Evolutionary conservation across 768 basidiomycete species (phyloP).

Genomic region (Tulasnella sp.): DNA sequence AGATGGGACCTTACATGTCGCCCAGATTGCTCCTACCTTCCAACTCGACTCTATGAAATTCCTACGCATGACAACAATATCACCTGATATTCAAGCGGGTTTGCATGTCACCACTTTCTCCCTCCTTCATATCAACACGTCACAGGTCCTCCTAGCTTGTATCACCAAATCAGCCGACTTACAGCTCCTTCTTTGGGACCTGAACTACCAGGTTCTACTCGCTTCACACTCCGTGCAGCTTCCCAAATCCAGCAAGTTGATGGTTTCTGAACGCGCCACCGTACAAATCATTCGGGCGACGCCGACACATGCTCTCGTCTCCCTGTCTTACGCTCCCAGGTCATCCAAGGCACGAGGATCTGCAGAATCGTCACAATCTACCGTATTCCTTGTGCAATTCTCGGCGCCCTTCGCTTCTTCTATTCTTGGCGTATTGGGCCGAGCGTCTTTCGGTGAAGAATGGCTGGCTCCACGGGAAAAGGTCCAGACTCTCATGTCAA

Average conservation of each 20-base stretch:
- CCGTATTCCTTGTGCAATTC: too few relatives aligned
- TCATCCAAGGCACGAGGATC: too few relatives aligned
- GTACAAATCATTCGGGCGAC: too few relatives aligned
- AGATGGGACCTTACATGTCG: background rate
- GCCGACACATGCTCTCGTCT: too few relatives aligned
- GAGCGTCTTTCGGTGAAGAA: too few relatives aligned
- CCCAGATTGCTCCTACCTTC: background rate
- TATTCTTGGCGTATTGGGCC: too few relatives aligned
- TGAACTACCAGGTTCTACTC: conserved; percentile 11
- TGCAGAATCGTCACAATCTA: too few relatives aligned
- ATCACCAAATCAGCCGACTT: conserved; percentile 2
- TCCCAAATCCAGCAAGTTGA: background rate
- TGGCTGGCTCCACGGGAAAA: too few relatives aligned
- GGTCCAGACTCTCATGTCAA: too few relatives aligned
- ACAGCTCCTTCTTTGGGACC: conserved; percentile 13
- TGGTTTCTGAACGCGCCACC: too few relatives aligned
- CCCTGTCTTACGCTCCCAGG: too few relatives aligned
- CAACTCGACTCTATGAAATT: background rate
- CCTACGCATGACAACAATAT: background rate
- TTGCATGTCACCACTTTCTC: background rate
- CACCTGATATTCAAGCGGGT: background rate
- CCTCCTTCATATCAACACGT: conserved; percentile 13
- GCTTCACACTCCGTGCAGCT: background rate
- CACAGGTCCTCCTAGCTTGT: conserved; percentile 13
- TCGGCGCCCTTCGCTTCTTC: too few relatives aligned